Evolutionary conservation across 164 flowering plant genomes (phyloP).

Genomic region (Annona cherimola): DNA sequence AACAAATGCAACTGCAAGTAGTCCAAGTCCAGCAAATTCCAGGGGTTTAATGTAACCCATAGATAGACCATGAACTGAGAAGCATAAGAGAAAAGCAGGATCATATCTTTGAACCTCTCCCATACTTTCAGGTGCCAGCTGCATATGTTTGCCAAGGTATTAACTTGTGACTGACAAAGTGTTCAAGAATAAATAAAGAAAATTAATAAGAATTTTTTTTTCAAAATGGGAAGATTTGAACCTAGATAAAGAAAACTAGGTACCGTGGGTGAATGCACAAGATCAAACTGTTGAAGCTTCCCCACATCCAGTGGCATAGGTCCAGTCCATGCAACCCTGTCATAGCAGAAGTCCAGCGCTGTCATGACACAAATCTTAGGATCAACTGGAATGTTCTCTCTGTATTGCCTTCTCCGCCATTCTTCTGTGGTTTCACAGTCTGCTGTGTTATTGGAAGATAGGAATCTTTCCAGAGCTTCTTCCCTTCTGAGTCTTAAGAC

Average conservation of each 20-base stretch:
- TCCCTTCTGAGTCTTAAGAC: constrained; percentile 47
- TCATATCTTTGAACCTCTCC: constrained; percentile 47
- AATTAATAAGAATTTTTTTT: not conserved
- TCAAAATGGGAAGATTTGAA: not conserved
- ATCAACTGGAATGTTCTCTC: constrained; percentile 73
- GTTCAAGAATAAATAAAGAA: not conserved
- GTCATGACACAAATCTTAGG: constrained; percentile 55
- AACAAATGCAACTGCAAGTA: constrained; percentile 76
- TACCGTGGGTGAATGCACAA: constrained; percentile 31
- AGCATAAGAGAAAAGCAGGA: constrained; percentile 75
- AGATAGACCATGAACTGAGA: constrained; percentile 65
- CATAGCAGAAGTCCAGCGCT: constrained; percentile 57
- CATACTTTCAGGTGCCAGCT: constrained; percentile 27
- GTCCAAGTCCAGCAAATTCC: constrained; percentile 79
- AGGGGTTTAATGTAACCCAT: constrained; percentile 62
- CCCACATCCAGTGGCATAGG: constrained; percentile 6
- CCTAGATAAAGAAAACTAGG: not conserved
- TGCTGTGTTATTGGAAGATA: constrained; percentile 16
- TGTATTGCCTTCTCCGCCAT: constrained; percentile 46
- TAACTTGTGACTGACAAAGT: constrained; percentile 7
- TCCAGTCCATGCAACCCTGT: constrained; percentile 27
- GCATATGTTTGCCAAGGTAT: constrained; percentile 15
- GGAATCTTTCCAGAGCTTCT: constrained; percentile 27
- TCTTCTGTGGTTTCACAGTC: constrained; percentile 44
- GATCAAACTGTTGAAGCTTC: constrained; percentile 23